Conservation (phyloP, 2,329 filamentous ascomycete genomes). For the Chrysoporthe puriensis region DNA sequence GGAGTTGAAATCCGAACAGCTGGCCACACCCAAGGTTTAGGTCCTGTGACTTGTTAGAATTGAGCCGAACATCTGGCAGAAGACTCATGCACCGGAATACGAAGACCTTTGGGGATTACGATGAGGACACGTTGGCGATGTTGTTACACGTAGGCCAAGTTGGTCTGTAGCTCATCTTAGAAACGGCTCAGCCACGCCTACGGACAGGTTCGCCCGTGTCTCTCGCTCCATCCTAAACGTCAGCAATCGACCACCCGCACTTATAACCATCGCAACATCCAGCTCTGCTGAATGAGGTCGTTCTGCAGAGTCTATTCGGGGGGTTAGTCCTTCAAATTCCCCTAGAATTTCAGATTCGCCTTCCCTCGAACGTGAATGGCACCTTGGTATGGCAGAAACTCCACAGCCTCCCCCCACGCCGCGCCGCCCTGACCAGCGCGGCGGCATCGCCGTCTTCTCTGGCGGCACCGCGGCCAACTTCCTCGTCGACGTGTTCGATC, state of each 20-base stretch:
- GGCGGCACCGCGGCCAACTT: constrained; percentile 94
- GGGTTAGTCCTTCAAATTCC: too few species aligned
- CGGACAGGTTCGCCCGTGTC: not conserved
- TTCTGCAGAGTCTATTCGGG: not conserved
- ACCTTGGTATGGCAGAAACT: constrained; percentile 4
- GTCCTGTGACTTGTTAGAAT: not conserved
- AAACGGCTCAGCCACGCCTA: constrained; percentile 16
- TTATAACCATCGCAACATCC: not conserved
- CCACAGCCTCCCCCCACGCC: constrained; percentile 23
- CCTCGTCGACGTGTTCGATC: constrained; percentile 86
- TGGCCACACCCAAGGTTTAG: not conserved
- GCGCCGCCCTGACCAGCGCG: constrained; percentile 9
- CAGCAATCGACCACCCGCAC: not conserved
- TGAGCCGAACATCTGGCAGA: not conserved
- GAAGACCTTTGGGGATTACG: constrained; percentile 19
- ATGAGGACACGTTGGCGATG: constrained; percentile 34
- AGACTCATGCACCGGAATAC: not conserved
- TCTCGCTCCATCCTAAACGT: not conserved
- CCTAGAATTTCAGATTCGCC: not conserved
- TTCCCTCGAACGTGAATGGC: not conserved
- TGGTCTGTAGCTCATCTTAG: not conserved
- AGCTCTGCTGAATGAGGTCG: not conserved
- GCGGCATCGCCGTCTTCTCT: constrained; percentile 82
- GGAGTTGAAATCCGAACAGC: not conserved
- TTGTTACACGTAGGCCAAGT: not conserved